These are phyloP conservation scores for Benincasa hispida DNA, from an alignment of 306 rosid species.

Conservation along the genomic window DNA sequence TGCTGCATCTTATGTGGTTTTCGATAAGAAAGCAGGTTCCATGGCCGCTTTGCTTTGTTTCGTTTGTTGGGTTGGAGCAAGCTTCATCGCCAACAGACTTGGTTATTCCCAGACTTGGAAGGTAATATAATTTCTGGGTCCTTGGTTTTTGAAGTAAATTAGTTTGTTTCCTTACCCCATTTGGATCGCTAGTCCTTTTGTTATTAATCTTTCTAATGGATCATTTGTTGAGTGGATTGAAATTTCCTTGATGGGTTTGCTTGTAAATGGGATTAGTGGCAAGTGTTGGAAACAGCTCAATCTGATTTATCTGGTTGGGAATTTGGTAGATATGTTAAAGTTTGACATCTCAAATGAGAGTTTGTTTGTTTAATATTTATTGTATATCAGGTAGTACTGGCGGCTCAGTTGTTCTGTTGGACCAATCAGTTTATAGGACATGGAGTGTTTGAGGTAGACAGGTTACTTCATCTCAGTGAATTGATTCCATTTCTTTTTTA, in stretches of 20 bases:
- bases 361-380: neutral
- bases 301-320: neutral
- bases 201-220: neutral
- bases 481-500: neutral
- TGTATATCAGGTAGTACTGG: constrained; percentile 50
- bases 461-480: neutral
- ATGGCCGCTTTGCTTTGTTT: constrained; percentile 52
- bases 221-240: neutral
- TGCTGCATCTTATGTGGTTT: constrained; percentile 30
- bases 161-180: neutral
- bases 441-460: constrained; percentile 72
- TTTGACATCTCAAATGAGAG: neutral
- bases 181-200: neutral
- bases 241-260: neutral
- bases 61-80: constrained; percentile 47
- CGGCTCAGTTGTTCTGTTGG: constrained; percentile 79
- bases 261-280: neutral
- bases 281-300: neutral
- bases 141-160: neutral
- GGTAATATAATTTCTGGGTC: constrained; percentile 19
- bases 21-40: constrained; percentile 67
- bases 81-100: constrained; percentile 34
- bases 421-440: constrained; percentile 77
- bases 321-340: neutral
- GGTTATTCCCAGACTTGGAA: constrained; percentile 56